Conservation (phyloP, 345 rosid genomes). For the Luvunga scandens region DNA sequence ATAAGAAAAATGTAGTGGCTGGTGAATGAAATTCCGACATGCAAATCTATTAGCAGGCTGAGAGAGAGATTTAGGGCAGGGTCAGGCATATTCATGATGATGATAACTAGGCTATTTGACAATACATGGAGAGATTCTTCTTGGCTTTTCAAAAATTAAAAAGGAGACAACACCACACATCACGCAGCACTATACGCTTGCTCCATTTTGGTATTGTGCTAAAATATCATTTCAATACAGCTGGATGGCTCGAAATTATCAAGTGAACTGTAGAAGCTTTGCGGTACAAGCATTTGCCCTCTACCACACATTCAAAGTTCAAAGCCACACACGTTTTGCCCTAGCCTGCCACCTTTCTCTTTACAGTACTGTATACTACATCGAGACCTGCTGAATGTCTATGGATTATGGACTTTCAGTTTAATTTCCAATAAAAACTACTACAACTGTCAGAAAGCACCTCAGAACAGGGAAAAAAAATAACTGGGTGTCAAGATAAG, state of each 20-base stretch:
- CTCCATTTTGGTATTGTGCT: conserved; percentile 3
- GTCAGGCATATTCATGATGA: not conserved
- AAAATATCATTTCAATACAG: conserved; percentile 13
- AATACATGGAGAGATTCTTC: not conserved
- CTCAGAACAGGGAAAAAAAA: not conserved
- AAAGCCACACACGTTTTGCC: not conserved
- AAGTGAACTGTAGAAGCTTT: not conserved
- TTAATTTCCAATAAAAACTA: not conserved
- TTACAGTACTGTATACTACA: not conserved
- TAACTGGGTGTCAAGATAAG: too few relatives aligned
- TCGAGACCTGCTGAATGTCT: not conserved
- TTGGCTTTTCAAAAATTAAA: not conserved
- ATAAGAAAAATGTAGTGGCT: not conserved
- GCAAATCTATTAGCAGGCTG: conserved; percentile 16
- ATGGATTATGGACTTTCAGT: not conserved
- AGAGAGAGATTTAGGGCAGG: conserved; percentile 9
- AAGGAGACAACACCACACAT: not conserved
- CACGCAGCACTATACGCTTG: not conserved
- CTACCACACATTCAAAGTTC: not conserved
- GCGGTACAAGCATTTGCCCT: not conserved
- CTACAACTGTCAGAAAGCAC: not conserved
- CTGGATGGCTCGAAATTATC: conserved; percentile 9
- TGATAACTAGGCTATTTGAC: not conserved
- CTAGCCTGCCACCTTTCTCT: too few relatives aligned
- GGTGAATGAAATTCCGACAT: not conserved